phyloP scores from a whole-genome alignment of 1,284 basidiomycete genomes.

The Rhizoctonia solani region DNA sequence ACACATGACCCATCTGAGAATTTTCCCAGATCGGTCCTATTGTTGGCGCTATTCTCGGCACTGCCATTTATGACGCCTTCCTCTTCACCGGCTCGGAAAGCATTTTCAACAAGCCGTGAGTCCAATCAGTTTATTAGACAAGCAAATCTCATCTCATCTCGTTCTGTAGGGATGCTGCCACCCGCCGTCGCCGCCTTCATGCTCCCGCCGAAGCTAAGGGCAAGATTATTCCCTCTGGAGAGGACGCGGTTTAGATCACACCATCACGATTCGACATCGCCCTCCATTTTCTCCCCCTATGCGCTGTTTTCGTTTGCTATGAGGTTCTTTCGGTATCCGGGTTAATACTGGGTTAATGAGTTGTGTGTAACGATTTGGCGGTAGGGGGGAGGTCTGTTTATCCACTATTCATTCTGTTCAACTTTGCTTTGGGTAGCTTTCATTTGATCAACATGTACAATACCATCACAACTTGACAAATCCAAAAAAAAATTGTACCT shows the following conservation, averaged over 20 bases:
- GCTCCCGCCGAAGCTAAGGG: conserved; percentile 26
- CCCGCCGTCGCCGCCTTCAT: conserved; percentile 7
- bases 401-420: too few relatives aligned
- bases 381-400: too few relatives aligned
- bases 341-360: not conserved
- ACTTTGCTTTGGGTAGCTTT: too few relatives aligned
- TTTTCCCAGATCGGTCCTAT: conserved; percentile 40
- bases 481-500: too few relatives aligned
- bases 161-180: conserved; percentile 10
- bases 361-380: not conserved
- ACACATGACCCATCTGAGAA: not conserved
- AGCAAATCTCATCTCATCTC: not conserved
- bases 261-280: too few relatives aligned
- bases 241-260: conserved; percentile 14
- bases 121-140: not conserved
- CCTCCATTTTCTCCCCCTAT: not conserved
- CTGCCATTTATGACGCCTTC: conserved; percentile 45
- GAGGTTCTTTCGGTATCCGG: not conserved
- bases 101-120: conserved; percentile 41
- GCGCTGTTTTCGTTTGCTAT: not conserved
- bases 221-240: conserved; percentile 30
- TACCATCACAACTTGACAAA: too few relatives aligned
- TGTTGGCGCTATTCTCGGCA: conserved; percentile 45
- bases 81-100: conserved; percentile 47
- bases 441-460: too few relatives aligned